Conservation (phyloP, 2,329 filamentous ascomycete genomes). For the Diaporthe aspalathi region DNA sequence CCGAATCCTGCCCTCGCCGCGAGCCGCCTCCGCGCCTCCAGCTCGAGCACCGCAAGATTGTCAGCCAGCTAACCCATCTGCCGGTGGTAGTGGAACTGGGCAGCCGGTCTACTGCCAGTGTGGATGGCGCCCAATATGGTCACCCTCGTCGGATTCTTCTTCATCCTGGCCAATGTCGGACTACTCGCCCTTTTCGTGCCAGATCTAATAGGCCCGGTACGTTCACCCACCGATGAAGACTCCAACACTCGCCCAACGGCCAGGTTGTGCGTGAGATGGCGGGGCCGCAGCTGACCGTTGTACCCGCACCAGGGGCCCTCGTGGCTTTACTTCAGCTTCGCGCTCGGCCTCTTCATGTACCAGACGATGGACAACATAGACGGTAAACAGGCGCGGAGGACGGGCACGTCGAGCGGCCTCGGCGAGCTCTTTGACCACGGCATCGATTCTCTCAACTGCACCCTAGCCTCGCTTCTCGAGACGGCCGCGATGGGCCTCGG, state of each 20-base stretch:
- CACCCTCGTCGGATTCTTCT: conserved; percentile 93
- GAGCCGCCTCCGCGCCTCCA: conserved; percentile 30
- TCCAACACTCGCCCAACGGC: background rate
- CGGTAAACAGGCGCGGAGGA: conserved; percentile 95
- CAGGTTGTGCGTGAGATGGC: background rate
- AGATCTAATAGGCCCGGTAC: conserved; percentile 88
- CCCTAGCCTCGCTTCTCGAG: conserved; percentile 88
- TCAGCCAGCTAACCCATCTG: conserved; percentile 37
- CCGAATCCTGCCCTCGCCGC: conserved; percentile 31
- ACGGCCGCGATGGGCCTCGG: conserved; percentile 94
- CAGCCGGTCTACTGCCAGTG: conserved; percentile 89
- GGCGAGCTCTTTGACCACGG: conserved; percentile 99
- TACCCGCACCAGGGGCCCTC: conserved; percentile 73
- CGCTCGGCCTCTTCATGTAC: conserved; percentile 96
- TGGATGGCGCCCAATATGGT: conserved; percentile 99
- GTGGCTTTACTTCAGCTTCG: conserved; percentile 97
- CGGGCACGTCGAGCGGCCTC: conserved; percentile 92
- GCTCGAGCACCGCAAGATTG: conserved; percentile 5
- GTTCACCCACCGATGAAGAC: conserved; percentile 47
- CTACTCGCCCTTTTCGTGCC: conserved; percentile 83
- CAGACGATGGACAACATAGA: conserved; percentile 99
- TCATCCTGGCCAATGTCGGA: conserved; percentile 86
- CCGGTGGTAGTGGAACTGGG: conserved; percentile 87
- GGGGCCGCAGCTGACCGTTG: conserved; percentile 35
- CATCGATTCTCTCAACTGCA: conserved; percentile 98